These are phyloP conservation scores for Yamadazyma takamatsuzukensis DNA, from an alignment of 805 yeast genomes.

Conservation along the genomic window DNA sequence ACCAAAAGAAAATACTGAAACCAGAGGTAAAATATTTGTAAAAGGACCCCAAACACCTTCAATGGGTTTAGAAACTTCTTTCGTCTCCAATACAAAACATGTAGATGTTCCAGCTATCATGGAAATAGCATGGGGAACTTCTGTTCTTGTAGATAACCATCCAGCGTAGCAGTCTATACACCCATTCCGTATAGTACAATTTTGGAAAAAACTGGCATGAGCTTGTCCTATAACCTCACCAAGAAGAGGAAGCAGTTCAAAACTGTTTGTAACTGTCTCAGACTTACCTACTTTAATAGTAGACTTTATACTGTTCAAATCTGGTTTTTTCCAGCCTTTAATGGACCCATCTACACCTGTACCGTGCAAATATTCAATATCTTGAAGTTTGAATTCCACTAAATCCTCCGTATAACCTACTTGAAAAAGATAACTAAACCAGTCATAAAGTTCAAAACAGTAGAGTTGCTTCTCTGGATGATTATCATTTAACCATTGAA, in stretches of 20 bases:
- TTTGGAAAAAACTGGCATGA: constrained; percentile 1
- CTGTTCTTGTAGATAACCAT: constrained; percentile 37
- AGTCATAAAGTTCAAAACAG: constrained; percentile 53
- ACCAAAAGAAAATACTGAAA: constrained; percentile 50
- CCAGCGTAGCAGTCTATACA: constrained; percentile 61
- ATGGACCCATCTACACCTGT: constrained; percentile 55
- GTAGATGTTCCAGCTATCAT: constrained; percentile 65
- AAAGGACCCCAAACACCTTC: constrained; percentile 66
- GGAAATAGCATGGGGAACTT: constrained; percentile 28
- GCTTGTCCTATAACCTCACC: constrained; percentile 20
- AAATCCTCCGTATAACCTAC: constrained; percentile 14
- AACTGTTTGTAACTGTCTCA: constrained; percentile 12
- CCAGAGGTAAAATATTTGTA: too few species aligned
- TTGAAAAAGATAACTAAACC: constrained; percentile 29
- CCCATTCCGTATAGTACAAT: constrained; percentile 37
- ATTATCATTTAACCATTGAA: constrained; percentile 34
- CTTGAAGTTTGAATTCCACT: constrained; percentile 6
- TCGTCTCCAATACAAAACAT: constrained; percentile 38
- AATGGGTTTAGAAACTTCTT: constrained; percentile 21
- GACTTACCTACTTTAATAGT: constrained; percentile 26
- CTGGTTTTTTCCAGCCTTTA: constrained; percentile 45
- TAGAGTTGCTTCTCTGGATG: constrained; percentile 15
- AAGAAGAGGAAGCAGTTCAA: constrained; percentile 9
- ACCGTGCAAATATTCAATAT: constrained; percentile 2
- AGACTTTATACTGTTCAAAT: constrained; percentile 19